These are phyloP conservation scores for Theileria sp. DNA, from an alignment of 169 alveolate genomes.

Conservation along the genomic window DNA sequence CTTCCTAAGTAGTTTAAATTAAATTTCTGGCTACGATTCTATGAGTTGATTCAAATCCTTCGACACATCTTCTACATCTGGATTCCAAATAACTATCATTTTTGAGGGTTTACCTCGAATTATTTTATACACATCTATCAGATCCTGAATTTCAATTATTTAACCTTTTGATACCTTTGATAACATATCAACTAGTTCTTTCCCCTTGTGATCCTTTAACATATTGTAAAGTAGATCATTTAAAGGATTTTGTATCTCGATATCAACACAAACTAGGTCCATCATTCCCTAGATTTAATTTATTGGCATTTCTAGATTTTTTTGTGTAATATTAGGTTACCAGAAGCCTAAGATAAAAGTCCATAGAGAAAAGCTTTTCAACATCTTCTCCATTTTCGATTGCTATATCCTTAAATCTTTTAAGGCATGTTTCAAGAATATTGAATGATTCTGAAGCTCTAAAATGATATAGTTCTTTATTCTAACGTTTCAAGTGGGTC, in stretches of 20 bases:
- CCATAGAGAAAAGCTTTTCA: conserved; percentile 16
- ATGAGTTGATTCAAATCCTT: conserved; percentile 3
- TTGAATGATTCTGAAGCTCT: conserved; percentile 39
- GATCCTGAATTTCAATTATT: background rate
- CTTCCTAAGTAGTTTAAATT: conserved; percentile 8
- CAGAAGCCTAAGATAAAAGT: conserved; percentile 37
- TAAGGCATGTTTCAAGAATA: conserved; percentile 10
- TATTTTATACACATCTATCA: background rate
- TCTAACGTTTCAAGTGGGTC: conserved; percentile 16
- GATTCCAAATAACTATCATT: background rate
- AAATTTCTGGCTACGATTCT: conserved; percentile 22
- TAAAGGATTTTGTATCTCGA: conserved; percentile 53
- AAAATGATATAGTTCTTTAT: conserved; percentile 1
- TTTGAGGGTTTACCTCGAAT: background rate
- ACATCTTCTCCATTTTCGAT: background rate
- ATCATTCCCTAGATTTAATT: conserved; percentile 14
- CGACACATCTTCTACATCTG: background rate
- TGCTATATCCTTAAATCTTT: background rate
- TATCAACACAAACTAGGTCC: conserved; percentile 60
- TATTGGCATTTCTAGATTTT: background rate
- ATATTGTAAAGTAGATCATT: conserved; percentile 19
- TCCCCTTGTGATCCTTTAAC: background rate
- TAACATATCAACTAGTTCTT: background rate
- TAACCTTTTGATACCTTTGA: conserved; percentile 1
- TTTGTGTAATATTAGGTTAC: conserved; percentile 1